These are phyloP conservation scores for Rhizopogon sp. DNA, from an alignment of 768 basidiomycete genomes.

Conservation along the genomic window DNA sequence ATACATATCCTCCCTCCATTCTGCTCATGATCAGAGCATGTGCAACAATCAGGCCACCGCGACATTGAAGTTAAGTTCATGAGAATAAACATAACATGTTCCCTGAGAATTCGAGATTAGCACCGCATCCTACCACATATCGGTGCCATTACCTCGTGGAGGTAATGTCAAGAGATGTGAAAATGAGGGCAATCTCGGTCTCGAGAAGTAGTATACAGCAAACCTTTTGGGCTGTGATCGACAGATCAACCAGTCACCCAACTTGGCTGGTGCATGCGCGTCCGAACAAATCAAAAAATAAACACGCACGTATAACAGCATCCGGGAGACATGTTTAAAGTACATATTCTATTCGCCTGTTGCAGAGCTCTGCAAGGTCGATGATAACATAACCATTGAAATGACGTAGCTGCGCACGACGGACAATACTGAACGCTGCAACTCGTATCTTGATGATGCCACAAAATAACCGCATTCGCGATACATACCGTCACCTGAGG, in stretches of 20 bases:
- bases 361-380: background rate
- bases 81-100: background rate
- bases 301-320: background rate
- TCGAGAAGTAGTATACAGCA: background rate
- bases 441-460: background rate
- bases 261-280: background rate
- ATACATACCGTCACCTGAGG: background rate
- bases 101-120: background rate
- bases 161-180: background rate
- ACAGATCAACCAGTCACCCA: background rate
- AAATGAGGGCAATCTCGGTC: background rate
- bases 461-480: background rate
- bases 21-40: slow-evolving; percentile 11
- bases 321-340: background rate
- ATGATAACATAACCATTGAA: background rate
- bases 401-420: background rate
- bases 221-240: background rate
- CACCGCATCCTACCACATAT: background rate
- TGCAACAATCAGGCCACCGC: slow-evolving; percentile 2
- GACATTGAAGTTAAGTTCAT: background rate
- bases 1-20: background rate
- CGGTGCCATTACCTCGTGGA: background rate
- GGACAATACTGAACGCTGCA: background rate
- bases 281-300: background rate
- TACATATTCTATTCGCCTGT: background rate